A percentile compares a stretch with the other conserved stretches of the same genome.
These are phyloP conservation scores for Plenodomus tracheiphilus DNA, from an alignment of 2,329 filamentous ascomycete species.

Conservation along the genomic window DNA sequence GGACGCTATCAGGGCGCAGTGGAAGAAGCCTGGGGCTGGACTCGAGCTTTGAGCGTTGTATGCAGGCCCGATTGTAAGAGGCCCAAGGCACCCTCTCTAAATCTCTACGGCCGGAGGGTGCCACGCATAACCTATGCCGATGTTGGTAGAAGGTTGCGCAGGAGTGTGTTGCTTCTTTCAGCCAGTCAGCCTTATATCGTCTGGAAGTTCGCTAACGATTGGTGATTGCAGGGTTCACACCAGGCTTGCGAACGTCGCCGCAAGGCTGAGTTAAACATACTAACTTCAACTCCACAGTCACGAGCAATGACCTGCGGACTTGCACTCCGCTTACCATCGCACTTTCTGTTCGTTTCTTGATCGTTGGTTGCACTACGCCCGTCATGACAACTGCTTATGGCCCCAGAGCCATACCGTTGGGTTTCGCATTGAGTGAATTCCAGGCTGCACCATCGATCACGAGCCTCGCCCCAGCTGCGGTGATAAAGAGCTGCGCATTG, in stretches of 20 bases:
- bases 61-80: neutral
- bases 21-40: neutral
- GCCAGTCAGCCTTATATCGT: conserved; percentile 38
- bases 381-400: conserved; percentile 3
- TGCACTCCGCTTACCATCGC: conserved; percentile 12
- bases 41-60: neutral
- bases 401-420: conserved; percentile 7
- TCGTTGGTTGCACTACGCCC: conserved; percentile 2
- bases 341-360: neutral
- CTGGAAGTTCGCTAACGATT: conserved; percentile 24
- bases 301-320: conserved; percentile 13
- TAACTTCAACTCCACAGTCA: conserved; percentile 10
- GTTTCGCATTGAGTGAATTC: conserved; percentile 15
- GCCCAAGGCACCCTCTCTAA: conserved; percentile 14
- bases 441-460: conserved; percentile 28
- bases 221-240: conserved; percentile 32
- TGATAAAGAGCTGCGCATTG: conserved; percentile 33
- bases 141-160: conserved; percentile 17
- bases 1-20: neutral
- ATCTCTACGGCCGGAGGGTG: conserved; percentile 9
- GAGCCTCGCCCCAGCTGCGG: conserved; percentile 32
- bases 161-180: conserved; percentile 19
- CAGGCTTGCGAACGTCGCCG: conserved; percentile 9
- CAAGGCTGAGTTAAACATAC: conserved; percentile 22
- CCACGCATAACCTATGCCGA: conserved; percentile 14